phyloP scores from a whole-genome alignment of 2,329 filamentous ascomycete genomes.

The Kalaharituber pfeilii region DNA sequence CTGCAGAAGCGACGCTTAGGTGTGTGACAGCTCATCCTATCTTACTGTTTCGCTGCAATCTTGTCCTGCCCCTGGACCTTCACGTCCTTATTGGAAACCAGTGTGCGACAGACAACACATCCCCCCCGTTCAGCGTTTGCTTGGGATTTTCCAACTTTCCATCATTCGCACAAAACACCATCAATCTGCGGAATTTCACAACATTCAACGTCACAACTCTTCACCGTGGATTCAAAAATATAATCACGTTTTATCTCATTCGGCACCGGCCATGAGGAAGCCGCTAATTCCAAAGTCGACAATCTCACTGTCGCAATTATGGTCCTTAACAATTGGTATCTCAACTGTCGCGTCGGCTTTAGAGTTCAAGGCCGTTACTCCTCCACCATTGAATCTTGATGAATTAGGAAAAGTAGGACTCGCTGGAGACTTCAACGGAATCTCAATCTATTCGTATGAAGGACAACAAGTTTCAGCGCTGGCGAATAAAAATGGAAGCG shows the following conservation, averaged over 20 bases:
- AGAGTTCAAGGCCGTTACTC: conserved; percentile 26
- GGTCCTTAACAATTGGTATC: conserved; percentile 2
- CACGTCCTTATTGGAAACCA: conserved; percentile 9
- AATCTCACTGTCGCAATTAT: conserved; percentile 8
- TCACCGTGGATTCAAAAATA: conserved; percentile 12
- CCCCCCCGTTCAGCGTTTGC: background rate
- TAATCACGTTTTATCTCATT: conserved; percentile 4
- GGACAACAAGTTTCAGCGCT: conserved; percentile 57
- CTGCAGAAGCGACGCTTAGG: background rate
- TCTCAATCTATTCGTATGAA: conserved; percentile 74
- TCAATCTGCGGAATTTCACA: background rate
- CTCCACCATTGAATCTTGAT: conserved; percentile 55
- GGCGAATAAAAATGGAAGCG: conserved; percentile 56
- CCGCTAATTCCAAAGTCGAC: conserved; percentile 12
- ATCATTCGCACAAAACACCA: conserved; percentile 4
- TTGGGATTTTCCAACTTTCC: conserved; percentile 2
- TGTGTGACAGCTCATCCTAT: background rate
- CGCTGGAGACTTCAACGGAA: conserved; percentile 74
- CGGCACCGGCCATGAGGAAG: conserved; percentile 13
- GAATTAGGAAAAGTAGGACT: conserved; percentile 73
- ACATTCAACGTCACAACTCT: background rate
- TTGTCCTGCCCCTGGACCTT: background rate
- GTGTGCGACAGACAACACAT: background rate
- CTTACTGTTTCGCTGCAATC: background rate
- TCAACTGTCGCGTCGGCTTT: conserved; percentile 8